Base-by-base conservation (phyloP, 257 asterid genomes). In the Capsicum chinense region DNA sequence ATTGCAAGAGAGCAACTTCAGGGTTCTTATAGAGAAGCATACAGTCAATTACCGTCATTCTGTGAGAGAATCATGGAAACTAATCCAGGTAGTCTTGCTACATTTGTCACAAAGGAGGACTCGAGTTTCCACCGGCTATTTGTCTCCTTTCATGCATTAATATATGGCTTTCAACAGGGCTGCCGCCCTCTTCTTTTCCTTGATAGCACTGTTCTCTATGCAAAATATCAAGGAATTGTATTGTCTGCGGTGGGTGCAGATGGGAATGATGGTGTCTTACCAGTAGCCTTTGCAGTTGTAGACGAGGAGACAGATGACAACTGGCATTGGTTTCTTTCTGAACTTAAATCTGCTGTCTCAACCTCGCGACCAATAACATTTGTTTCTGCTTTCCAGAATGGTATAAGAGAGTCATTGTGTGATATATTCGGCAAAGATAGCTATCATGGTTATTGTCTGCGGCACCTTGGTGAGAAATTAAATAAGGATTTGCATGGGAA, bases 1-100 rank as follows among this genome's bases (percentile, higher is more conserved):
- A 94, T 94, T 79, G 99, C 99, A 54, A 85, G 99, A 54, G 98
- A 94, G 92, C 99, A 97, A 89, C 99, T 97, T 89, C 99, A 95
- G 90, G 99, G 99, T 1, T 97, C 99, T 48, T 95, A 93, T 84
- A 91, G 90, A 85, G 98, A 95, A 89, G 99, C 99, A 5, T 97
- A 97, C 89, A 90, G 92, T 64, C 98, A 91, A 87, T 86, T 97
- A 59, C 99, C 99, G 68, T 93, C 86, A 57, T 90, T 97, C 70
- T 97, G 99, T 79, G 92, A 92, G 87, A 93, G 92, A 90, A 96
- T 96, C 86, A 87, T 91, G 91, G 98, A 94, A 90, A 92, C 98
- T 37, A 96, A 96, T 91, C 97, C 98, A 1, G 98, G 99, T 42
- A 96, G 99, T 84, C 89, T 89, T 6, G 98, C 98, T 60, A 88